These are phyloP conservation scores for Claviceps sp. DNA, from an alignment of 2,329 filamentous ascomycete genomes.

Conservation along the genomic window DNA sequence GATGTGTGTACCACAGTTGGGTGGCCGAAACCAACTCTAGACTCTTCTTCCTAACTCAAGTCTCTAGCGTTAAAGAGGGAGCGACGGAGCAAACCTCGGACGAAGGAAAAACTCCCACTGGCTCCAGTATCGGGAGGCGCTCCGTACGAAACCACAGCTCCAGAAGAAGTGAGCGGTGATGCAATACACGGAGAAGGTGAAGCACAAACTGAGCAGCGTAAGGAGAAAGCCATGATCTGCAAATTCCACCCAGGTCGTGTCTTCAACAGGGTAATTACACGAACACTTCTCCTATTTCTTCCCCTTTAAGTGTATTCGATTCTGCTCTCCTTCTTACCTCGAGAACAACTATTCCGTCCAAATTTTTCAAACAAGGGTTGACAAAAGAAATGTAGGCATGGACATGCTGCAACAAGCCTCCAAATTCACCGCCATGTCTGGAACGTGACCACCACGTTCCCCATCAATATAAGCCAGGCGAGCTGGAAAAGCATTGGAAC, in stretches of 20 bases:
- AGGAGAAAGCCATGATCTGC: conserved; percentile 9
- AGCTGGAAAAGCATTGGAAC: conserved; percentile 16
- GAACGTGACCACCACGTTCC: conserved; percentile 14
- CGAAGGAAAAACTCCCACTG: neutral
- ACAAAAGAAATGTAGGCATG: conserved; percentile 11
- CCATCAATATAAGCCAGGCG: conserved; percentile 11
- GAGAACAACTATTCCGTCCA: too few species aligned
- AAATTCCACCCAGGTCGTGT: conserved; percentile 17
- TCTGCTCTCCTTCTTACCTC: too few species aligned
- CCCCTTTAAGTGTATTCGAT: too few species aligned
- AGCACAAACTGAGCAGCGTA: neutral
- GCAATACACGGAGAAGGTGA: neutral
- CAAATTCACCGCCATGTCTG: conserved; percentile 13
- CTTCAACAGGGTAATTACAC: conserved; percentile 11
- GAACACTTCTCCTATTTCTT: neutral
- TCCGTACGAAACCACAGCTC: neutral
- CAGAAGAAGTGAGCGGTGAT: neutral
- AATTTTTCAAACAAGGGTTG: neutral
- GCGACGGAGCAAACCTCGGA: neutral
- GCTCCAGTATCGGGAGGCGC: neutral
- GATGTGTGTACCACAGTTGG: neutral
- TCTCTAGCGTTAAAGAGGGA: conserved; percentile 1
- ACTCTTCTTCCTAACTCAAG: neutral
- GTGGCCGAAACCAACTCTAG: neutral
- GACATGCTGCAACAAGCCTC: conserved; percentile 17